phyloP scores from a whole-genome alignment of 352 stramenopile species.

The Phytophthora tubulina region DNA sequence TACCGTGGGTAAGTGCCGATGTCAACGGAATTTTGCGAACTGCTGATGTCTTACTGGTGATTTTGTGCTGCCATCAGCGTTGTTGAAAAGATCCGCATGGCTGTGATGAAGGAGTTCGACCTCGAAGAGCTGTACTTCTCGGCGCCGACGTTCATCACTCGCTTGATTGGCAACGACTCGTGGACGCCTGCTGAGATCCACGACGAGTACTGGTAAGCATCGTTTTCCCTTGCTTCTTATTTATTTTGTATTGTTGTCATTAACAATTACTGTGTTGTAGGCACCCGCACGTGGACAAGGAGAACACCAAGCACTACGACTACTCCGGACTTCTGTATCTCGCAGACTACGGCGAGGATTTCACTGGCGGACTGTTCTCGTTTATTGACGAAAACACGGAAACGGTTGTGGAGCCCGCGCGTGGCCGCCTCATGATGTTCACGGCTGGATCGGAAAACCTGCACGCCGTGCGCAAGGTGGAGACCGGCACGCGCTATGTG shows the following conservation, averaged over 20 bases:
- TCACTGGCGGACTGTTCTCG: slow-evolving; percentile 90
- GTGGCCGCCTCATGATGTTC: slow-evolving; percentile 91
- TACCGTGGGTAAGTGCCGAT: slow-evolving; percentile 64
- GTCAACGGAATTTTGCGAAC: neutral
- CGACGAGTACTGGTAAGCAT: slow-evolving; percentile 91
- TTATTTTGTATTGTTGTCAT: neutral
- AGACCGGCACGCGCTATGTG: slow-evolving; percentile 85
- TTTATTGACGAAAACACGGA: slow-evolving; percentile 88
- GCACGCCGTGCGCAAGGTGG: slow-evolving; percentile 82
- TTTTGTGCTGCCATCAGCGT: slow-evolving; percentile 41
- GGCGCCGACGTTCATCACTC: slow-evolving; percentile 94
- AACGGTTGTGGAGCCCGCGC: slow-evolving; percentile 76
- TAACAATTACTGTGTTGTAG: slow-evolving; percentile 36
- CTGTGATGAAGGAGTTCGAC: slow-evolving; percentile 84
- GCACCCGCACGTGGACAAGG: slow-evolving; percentile 93
- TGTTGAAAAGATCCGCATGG: slow-evolving; percentile 83
- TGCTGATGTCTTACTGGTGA: neutral
- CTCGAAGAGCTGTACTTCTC: slow-evolving; percentile 90
- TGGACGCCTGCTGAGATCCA: slow-evolving; percentile 87
- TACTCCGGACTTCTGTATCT: slow-evolving; percentile 94
- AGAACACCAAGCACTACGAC: slow-evolving; percentile 95
- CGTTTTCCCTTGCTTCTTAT: neutral
- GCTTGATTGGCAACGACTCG: slow-evolving; percentile 84
- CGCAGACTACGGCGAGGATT: slow-evolving; percentile 83
- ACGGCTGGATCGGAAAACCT: slow-evolving; percentile 91